Evolutionary conservation across 306 rosid genomes (phyloP).

Genomic region (Pyrus bretschneideri): DNA sequence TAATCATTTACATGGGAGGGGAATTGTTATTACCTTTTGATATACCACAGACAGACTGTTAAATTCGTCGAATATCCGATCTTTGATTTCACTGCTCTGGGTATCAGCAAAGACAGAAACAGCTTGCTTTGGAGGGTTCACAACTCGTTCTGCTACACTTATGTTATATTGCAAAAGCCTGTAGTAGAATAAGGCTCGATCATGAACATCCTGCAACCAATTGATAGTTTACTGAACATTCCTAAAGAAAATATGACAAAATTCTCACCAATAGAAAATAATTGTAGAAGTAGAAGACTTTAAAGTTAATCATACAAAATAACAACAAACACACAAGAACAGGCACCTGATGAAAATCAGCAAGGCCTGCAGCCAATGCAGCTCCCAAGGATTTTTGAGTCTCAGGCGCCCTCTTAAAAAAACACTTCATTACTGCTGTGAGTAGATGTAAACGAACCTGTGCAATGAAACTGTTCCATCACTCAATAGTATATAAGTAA

Average conservation of each 20-base stretch:
- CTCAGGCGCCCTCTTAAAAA: conserved; percentile 98
- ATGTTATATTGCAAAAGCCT: conserved; percentile 80
- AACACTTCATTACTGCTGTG: conserved; percentile 97
- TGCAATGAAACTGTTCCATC: conserved; percentile 23
- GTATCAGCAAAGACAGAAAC: conserved; percentile 99
- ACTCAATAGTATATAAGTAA: neutral
- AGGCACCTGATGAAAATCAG: conserved; percentile 90
- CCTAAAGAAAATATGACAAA: conserved; percentile 3
- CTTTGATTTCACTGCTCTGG: conserved; percentile 96
- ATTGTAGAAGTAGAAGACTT: neutral
- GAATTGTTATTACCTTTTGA: conserved; percentile 55
- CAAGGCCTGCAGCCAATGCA: conserved; percentile 90
- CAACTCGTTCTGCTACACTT: conserved; percentile 80
- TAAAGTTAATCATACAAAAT: neutral
- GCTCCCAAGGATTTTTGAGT: conserved; percentile 87
- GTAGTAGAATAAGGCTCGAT: conserved; percentile 92
- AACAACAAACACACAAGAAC: neutral
- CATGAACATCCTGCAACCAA: conserved; percentile 93
- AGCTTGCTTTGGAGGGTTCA: conserved; percentile 97
- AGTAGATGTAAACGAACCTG: conserved; percentile 99
- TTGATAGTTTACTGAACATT: conserved; percentile 29
- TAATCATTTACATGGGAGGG: conserved; percentile 6
- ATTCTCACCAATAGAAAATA: neutral
- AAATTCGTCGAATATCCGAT: conserved; percentile 94
- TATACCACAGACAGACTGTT: conserved; percentile 94